Evolutionary conservation across 2,329 filamentous ascomycete genomes (phyloP).

Genomic region (Sporothrix sp.): DNA sequence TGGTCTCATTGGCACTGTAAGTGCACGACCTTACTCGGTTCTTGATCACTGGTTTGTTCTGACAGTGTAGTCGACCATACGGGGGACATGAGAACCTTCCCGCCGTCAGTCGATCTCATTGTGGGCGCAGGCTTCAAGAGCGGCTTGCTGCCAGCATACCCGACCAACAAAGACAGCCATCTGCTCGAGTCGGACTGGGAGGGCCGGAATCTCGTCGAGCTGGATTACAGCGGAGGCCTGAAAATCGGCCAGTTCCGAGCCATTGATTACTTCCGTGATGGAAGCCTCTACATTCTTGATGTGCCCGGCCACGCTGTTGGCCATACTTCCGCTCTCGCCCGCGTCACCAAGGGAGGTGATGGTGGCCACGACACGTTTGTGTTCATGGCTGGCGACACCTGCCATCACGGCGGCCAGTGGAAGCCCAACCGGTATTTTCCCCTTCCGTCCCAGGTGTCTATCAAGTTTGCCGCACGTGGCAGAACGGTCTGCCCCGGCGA

Average conservation of each 20-base stretch:
- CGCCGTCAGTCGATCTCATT: slow-evolving; percentile 31
- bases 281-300: slow-evolving; percentile 20
- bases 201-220: slow-evolving; percentile 13
- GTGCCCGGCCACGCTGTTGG: slow-evolving; percentile 19
- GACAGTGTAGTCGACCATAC: slow-evolving; percentile 27
- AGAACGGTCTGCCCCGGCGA: not conserved
- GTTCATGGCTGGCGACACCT: slow-evolving; percentile 34
- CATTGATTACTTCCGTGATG: slow-evolving; percentile 20
- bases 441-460: slow-evolving; percentile 28
- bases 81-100: slow-evolving; percentile 37
- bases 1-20: slow-evolving; percentile 30
- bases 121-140: slow-evolving; percentile 39
- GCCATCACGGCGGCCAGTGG: slow-evolving; percentile 31
- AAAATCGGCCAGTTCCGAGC: slow-evolving; percentile 23
- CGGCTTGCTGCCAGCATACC: slow-evolving; percentile 23
- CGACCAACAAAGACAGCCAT: not conserved
- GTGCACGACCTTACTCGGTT: too few relatives aligned
- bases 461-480: slow-evolving; percentile 23
- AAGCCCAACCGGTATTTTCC: slow-evolving; percentile 28
- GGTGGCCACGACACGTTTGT: slow-evolving; percentile 28
- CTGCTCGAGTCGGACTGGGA: slow-evolving; percentile 1
- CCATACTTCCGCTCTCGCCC: slow-evolving; percentile 29
- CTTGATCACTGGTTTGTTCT: too few relatives aligned
- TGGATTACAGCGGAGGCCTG: slow-evolving; percentile 16
- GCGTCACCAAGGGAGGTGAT: slow-evolving; percentile 21